phyloP scores from a whole-genome alignment of 805 yeast genomes.

The Starmerella apis region DNA sequence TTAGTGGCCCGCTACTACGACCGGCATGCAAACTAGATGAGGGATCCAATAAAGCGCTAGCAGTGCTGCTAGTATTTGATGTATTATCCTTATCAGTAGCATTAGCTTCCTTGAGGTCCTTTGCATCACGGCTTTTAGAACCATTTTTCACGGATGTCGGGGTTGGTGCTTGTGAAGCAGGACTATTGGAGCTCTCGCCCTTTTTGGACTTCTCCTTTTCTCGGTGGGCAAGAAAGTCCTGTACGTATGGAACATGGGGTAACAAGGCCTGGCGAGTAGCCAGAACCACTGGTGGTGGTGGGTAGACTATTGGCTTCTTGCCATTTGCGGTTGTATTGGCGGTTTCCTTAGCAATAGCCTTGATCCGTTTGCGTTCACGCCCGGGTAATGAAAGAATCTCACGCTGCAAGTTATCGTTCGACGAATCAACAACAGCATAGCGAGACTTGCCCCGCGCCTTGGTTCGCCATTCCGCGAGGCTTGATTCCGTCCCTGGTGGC shows the following conservation, averaged over 20 bases:
- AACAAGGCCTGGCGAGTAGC: constrained; percentile 43
- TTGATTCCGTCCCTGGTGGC: constrained; percentile 44
- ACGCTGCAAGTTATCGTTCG: constrained; percentile 68
- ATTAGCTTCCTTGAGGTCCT: not conserved
- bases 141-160: not conserved
- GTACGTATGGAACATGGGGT: constrained; percentile 73
- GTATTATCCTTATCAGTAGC: not conserved
- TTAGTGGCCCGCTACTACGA: constrained; percentile 29
- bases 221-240: constrained; percentile 22
- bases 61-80: not conserved
- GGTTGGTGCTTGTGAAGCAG: not conserved
- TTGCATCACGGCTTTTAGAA: not conserved
- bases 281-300: constrained; percentile 29
- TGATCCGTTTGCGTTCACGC: constrained; percentile 73
- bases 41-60: constrained; percentile 16
- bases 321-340: not conserved
- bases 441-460: constrained; percentile 32
- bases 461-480: constrained; percentile 34
- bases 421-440: constrained; percentile 39
- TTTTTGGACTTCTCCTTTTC: not conserved
- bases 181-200: not conserved
- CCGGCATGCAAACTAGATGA: constrained; percentile 26
- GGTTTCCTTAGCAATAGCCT: constrained; percentile 73
- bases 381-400: constrained; percentile 79
- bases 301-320: constrained; percentile 44